phyloP scores from a whole-genome alignment of 2,329 filamentous ascomycete species.

The Nemania diffusa region DNA sequence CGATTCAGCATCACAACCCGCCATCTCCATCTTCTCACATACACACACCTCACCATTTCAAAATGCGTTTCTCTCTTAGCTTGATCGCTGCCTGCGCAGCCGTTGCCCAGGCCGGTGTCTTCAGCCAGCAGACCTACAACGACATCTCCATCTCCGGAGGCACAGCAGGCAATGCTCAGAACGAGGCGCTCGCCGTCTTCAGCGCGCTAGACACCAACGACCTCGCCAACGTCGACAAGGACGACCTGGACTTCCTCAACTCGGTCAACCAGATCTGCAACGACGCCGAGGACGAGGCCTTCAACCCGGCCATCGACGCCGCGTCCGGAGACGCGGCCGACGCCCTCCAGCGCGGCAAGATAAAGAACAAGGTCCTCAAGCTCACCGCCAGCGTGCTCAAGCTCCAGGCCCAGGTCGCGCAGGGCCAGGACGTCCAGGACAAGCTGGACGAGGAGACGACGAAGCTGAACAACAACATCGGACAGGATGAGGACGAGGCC shows the following conservation, averaged over 20 bases:
- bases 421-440: slow-evolving; percentile 58
- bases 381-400: slow-evolving; percentile 62
- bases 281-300: slow-evolving; percentile 62
- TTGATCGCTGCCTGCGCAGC: slow-evolving; percentile 41
- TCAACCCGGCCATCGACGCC: slow-evolving; percentile 64
- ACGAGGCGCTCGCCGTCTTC: slow-evolving; percentile 56
- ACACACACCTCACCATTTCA: slow-evolving; percentile 29
- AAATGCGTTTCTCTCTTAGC: slow-evolving; percentile 45
- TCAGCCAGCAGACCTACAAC: slow-evolving; percentile 52
- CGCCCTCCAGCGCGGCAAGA: slow-evolving; percentile 65
- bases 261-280: slow-evolving; percentile 64
- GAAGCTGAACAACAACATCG: slow-evolving; percentile 66
- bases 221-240: slow-evolving; percentile 56
- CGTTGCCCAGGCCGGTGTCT: slow-evolving; percentile 42
- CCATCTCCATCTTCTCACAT: slow-evolving; percentile 8
- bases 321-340: slow-evolving; percentile 57
- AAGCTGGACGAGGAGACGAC: slow-evolving; percentile 59
- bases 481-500: slow-evolving; percentile 57
- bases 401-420: slow-evolving; percentile 61
- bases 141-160: slow-evolving; percentile 60
- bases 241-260: slow-evolving; percentile 61
- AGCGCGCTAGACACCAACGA: slow-evolving; percentile 53
- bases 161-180: slow-evolving; percentile 56
- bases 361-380: slow-evolving; percentile 70
- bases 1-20: slow-evolving; percentile 6